Conservation (phyloP, 129 eudicot species). For the Calendula officinalis region DNA sequence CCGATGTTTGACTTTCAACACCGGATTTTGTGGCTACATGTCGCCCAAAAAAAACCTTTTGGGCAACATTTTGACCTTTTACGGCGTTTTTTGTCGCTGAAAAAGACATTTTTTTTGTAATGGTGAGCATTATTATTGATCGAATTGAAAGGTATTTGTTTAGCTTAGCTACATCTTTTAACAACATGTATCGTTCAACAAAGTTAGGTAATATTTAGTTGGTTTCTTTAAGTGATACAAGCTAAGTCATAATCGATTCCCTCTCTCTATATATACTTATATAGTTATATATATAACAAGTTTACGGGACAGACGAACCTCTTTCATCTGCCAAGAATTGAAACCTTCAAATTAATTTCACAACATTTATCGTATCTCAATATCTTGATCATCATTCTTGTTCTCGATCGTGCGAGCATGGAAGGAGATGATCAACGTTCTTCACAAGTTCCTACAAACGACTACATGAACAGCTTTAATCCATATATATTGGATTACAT, state of each 20-base stretch:
- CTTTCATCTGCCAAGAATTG: conserved; percentile 51
- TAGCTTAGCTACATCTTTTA: conserved; percentile 28
- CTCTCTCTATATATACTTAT: conserved; percentile 5
- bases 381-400: neutral
- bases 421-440: conserved; percentile 58
- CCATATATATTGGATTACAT: conserved; percentile 32
- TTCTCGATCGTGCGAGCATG: conserved; percentile 31
- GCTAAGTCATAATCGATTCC: conserved; percentile 24
- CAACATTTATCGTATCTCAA: conserved; percentile 3
- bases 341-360: conserved; percentile 17
- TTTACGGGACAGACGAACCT: conserved; percentile 43
- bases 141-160: conserved; percentile 11
- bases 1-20: no score
- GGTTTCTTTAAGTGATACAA: conserved; percentile 54
- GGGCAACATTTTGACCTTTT: no score
- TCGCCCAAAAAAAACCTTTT: no score
- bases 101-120: no score
- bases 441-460: conserved; percentile 33
- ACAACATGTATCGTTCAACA: conserved; percentile 63
- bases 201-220: conserved; percentile 75
- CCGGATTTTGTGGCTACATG: no score
- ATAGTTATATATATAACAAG: conserved; percentile 5
- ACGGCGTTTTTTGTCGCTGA: no score
- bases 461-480: conserved; percentile 24
- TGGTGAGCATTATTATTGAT: conserved; percentile 38